phyloP scores from a whole-genome alignment of 148 eudicot species.

The Selenicereus undatus region DNA sequence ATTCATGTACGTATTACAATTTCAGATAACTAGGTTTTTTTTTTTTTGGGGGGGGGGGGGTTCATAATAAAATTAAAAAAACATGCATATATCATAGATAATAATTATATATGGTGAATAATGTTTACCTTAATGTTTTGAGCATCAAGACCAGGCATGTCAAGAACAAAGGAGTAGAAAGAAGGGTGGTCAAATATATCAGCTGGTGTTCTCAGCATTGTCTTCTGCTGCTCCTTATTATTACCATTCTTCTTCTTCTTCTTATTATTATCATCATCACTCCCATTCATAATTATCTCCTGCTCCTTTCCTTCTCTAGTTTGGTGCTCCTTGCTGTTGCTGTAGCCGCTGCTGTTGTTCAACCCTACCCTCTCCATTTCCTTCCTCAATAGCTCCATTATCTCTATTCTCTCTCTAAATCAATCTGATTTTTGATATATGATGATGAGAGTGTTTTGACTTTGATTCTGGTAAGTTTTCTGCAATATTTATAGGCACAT shows the following conservation, averaged over 20 bases:
- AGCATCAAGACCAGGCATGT: constrained; percentile 47
- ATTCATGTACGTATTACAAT: too few species aligned
- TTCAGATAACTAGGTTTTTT: too few species aligned
- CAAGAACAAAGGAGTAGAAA: constrained; percentile 35
- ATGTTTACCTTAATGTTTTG: constrained; percentile 35
- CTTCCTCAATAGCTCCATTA: constrained; percentile 15
- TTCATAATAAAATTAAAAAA: too few species aligned
- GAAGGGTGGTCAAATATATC: constrained; percentile 39
- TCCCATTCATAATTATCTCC: neutral
- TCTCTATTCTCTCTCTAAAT: neutral
- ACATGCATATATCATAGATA: too few species aligned
- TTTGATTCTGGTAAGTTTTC: neutral
- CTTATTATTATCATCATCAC: constrained; percentile 10
- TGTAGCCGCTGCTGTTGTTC: neutral
- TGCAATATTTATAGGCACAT: neutral
- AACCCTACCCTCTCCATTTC: constrained; percentile 18
- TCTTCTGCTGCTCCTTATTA: constrained; percentile 23
- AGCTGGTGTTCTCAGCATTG: constrained; percentile 39
- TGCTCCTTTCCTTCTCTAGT: neutral
- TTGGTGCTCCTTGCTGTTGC: neutral
- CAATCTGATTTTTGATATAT: neutral
- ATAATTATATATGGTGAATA: neutral
- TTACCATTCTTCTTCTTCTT: constrained; percentile 12
- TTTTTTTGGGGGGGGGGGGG: too few species aligned
- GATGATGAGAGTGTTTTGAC: neutral